Conservation (phyloP, 2,329 filamentous ascomycete genomes). For the Penicillium sp. region DNA sequence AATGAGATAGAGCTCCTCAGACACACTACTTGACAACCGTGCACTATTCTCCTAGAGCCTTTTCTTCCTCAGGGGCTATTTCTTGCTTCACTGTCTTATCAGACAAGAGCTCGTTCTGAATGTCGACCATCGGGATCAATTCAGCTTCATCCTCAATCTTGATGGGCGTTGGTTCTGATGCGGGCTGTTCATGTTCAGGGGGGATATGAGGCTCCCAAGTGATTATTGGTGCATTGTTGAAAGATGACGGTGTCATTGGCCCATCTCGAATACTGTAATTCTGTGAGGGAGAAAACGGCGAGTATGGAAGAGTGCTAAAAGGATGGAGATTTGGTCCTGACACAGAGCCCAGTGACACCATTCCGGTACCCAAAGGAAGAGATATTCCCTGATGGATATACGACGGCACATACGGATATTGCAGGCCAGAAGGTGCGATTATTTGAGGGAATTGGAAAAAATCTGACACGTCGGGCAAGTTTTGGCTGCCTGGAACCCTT, state of each 20-base stretch:
- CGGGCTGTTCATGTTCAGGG: neutral
- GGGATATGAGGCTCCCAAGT: constrained; percentile 6
- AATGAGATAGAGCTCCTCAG: neutral
- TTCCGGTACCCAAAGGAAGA: neutral
- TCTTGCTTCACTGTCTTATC: no score
- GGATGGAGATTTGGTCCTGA: neutral
- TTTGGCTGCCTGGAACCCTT: constrained; percentile 3
- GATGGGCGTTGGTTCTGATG: neutral
- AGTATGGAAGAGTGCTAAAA: constrained; percentile 5
- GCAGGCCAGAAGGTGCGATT: constrained; percentile 6
- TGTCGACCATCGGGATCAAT: neutral
- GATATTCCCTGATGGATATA: neutral
- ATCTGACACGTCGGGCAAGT: constrained; percentile 8
- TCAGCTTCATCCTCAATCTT: constrained; percentile 1
- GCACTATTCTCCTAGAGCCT: no score
- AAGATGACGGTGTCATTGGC: neutral
- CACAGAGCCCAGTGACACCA: neutral
- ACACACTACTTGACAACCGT: no score
- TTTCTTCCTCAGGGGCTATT: no score
- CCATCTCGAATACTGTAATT: constrained; percentile 1
- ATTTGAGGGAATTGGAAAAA: constrained; percentile 14
- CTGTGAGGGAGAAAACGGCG: neutral
- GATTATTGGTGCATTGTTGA: constrained; percentile 1
- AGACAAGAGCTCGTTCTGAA: no score
- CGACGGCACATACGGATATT: constrained; percentile 9